These are phyloP conservation scores for Pseudogymnoascus sp. DNA, from an alignment of 2,329 filamentous ascomycete genomes.

Conservation along the genomic window DNA sequence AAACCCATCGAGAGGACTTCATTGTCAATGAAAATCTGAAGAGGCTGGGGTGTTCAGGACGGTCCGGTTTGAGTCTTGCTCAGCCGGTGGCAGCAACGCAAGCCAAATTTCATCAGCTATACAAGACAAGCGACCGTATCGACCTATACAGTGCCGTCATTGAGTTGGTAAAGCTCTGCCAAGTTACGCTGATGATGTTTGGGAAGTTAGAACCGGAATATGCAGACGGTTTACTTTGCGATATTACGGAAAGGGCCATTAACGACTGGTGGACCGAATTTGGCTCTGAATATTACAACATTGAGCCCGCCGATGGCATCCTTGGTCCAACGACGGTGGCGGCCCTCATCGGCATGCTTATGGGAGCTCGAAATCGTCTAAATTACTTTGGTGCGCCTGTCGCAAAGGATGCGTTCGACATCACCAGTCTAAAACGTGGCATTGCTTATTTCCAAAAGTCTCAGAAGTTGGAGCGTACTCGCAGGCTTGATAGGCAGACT, in stretches of 20 bases:
- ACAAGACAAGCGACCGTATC: conserved; percentile 77
- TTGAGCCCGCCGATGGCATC: conserved; percentile 87
- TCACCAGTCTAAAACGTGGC: conserved; percentile 72
- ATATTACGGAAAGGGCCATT: conserved; percentile 83
- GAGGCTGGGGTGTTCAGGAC: conserved; percentile 81
- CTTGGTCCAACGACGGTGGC: conserved; percentile 87
- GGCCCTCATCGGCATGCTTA: conserved; percentile 75
- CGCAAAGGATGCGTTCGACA: conserved; percentile 84
- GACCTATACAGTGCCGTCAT: conserved; percentile 71
- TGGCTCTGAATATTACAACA: conserved; percentile 83
- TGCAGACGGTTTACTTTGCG: conserved; percentile 85
- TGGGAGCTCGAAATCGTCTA: conserved; percentile 84
- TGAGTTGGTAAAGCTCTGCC: conserved; percentile 85
- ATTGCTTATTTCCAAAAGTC: conserved; percentile 87
- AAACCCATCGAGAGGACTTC: conserved; percentile 72
- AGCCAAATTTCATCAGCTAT: conserved; percentile 86
- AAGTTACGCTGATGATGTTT: conserved; percentile 81
- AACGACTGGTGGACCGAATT: conserved; percentile 96
- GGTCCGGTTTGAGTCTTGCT: conserved; percentile 74
- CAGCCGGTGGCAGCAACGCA: conserved; percentile 73
- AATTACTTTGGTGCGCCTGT: conserved; percentile 79
- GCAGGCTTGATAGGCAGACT: conserved; percentile 76
- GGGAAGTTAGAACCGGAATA: conserved; percentile 82
- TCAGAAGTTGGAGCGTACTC: conserved; percentile 69
- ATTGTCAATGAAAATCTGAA: conserved; percentile 94